Base-by-base conservation (phyloP, 345 rosid species). In the Gossypium turneri region DNA sequence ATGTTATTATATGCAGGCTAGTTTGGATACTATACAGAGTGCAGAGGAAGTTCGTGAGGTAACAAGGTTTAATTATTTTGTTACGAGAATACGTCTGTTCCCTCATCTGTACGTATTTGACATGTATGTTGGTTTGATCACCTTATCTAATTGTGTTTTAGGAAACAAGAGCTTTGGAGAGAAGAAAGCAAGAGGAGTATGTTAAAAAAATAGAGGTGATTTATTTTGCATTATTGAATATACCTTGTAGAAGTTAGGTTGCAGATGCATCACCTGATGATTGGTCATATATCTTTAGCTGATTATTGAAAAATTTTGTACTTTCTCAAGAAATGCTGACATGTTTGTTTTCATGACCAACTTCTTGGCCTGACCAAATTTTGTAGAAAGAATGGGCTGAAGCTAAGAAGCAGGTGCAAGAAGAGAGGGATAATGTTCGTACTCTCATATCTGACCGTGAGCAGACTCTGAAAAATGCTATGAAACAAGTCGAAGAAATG, bases 361-460 rank as follows among this genome's bases (percentile, higher is more conserved):
- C 43, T 69, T 69, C 25, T 25, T 77, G 43, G 44, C 19, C n/a
- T 68, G 24, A 67, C 52, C 75, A 51, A 62, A 67, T 25, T 58
- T 71, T 58, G 64, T 79, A 94, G 99, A 89, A 87, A 81, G 99
- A 94, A 84, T 93, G 97, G 99, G 96, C 93, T 72, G 93, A 91
- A 80, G 97, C 94, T 44, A 94, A 90, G 86, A 89, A 81, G 68
- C 96, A 94, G 76, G 81, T 93, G 78, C 96, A 91, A 84, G 94
- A 86, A 81, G 98, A 88, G 84, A 84, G 88, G 65, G 89, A 89
- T 73, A 87, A 80, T 84, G 87, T 86, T 38, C 94, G 92, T 75
- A 80, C 70, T 68, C 86, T 89, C 56, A 82, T 80, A 73, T 82
- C 83, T 43, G 97, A 88, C 73, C 90, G 96, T 55, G 97, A 89